Percentiles rank a stretch among this genome's conserved stretches.
Evolutionary conservation across 441 rosid species (phyloP).

Genomic region (Adansonia rubrostipa): DNA sequence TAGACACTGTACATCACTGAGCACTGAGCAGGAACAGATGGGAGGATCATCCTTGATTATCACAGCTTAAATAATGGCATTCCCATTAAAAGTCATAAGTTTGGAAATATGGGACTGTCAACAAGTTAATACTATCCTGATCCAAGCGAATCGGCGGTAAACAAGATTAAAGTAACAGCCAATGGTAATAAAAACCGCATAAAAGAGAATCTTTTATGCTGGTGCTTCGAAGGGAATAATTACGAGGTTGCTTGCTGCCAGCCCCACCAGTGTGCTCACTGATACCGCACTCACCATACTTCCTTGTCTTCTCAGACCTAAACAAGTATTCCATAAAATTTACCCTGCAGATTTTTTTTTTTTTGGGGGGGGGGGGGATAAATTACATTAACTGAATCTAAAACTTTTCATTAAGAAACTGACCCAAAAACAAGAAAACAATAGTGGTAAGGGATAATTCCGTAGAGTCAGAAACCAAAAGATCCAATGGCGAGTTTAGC

Average conservation of each 20-base stretch:
- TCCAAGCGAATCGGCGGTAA: constrained; percentile 78
- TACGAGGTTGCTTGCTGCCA: constrained; percentile 74
- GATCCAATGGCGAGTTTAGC: constrained; percentile 57
- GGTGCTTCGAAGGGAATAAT: constrained; percentile 70
- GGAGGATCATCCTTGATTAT: not conserved
- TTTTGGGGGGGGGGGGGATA: too few relatives aligned
- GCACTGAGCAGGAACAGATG: not conserved
- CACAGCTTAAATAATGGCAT: not conserved
- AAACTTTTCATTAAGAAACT: constrained; percentile 3
- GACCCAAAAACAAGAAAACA: not conserved
- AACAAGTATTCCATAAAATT: constrained; percentile 18
- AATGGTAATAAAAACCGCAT: constrained; percentile 58
- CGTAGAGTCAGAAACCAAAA: constrained; percentile 50
- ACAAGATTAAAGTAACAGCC: constrained; percentile 66
- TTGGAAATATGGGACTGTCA: not conserved
- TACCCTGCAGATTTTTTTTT: too few relatives aligned
- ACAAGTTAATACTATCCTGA: constrained; percentile 46
- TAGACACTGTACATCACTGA: not conserved
- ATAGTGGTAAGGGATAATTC: constrained; percentile 30
- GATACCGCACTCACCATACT: constrained; percentile 76
- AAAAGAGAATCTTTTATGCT: constrained; percentile 45
- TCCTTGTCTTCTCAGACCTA: constrained; percentile 90
- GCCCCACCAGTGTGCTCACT: constrained; percentile 76
- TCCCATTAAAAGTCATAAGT: not conserved
- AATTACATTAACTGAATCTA: not conserved